Evolutionary conservation across 2,329 filamentous ascomycete species (phyloP).

Genomic region (Arthrobotrys conoides): DNA sequence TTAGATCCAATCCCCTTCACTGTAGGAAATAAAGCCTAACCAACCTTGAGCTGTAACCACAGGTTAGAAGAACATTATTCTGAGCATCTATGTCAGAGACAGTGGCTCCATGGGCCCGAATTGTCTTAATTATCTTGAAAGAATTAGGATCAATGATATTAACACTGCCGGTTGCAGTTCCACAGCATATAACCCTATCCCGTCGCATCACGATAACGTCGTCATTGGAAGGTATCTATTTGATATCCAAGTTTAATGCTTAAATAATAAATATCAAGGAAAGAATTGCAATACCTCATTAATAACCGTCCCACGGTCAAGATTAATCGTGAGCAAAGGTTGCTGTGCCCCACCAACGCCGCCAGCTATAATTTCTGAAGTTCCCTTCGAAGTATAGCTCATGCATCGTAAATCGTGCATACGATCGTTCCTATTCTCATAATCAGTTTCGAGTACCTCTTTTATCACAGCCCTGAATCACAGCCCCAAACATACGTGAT

Average conservation of each 20-base stretch:
- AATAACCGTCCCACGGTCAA: slow-evolving; percentile 79
- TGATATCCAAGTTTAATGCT: not conserved
- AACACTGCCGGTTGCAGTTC: slow-evolving; percentile 84
- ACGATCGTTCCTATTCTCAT: slow-evolving; percentile 69
- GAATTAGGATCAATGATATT: slow-evolving; percentile 86
- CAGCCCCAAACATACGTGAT: slow-evolving; percentile 72
- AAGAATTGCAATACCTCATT: slow-evolving; percentile 72
- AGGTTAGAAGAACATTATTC: slow-evolving; percentile 94
- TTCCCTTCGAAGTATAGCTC: slow-evolving; percentile 91
- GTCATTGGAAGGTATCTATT: slow-evolving; percentile 77
- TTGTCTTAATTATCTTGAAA: slow-evolving; percentile 84
- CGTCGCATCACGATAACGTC: slow-evolving; percentile 94
- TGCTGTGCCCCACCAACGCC: slow-evolving; percentile 86
- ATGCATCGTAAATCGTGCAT: slow-evolving; percentile 93
- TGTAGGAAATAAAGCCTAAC: not conserved
- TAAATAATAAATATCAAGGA: not conserved
- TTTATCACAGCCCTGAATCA: no score
- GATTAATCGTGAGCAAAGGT: slow-evolving; percentile 82
- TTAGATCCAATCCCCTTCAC: not conserved
- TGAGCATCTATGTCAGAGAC: slow-evolving; percentile 97
- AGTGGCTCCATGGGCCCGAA: slow-evolving; percentile 84
- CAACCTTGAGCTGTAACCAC: slow-evolving; percentile 89
- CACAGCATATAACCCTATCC: slow-evolving; percentile 89
- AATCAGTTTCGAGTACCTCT: not conserved
- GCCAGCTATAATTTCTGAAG: slow-evolving; percentile 82